A percentile compares a stretch with the other conserved stretches of the same genome.
Evolutionary conservation across 768 basidiomycete species (phyloP).

Genomic region (Cytidiella melzeri): DNA sequence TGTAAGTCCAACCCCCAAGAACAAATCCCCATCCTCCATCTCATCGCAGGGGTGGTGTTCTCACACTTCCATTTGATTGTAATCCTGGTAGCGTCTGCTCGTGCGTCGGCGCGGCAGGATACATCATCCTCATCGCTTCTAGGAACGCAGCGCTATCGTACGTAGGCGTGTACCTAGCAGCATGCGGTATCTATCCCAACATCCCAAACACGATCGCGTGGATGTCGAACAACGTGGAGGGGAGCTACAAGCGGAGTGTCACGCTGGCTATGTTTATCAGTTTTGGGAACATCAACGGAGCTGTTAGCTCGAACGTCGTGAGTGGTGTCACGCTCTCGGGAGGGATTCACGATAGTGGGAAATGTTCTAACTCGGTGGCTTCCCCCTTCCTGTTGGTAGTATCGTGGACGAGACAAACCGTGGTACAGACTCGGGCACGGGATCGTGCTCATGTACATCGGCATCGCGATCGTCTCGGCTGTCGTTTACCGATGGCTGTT

Average conservation of each 20-base stretch:
- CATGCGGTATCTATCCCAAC: constrained; percentile 71
- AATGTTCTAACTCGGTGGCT: neutral
- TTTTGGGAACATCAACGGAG: constrained; percentile 69
- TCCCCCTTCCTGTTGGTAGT: constrained; percentile 28
- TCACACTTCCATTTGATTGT: neutral
- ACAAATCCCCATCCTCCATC: neutral
- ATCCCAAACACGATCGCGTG: constrained; percentile 52
- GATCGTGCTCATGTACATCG: constrained; percentile 69
- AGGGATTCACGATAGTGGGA: neutral
- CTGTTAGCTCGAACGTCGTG: constrained; percentile 72
- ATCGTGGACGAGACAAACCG: constrained; percentile 58
- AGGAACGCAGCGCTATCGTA: constrained; percentile 61
- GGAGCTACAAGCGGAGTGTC: constrained; percentile 70
- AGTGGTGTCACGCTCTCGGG: constrained; percentile 22
- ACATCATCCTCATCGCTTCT: constrained; percentile 64
- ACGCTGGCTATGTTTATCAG: constrained; percentile 64
- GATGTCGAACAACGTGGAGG: constrained; percentile 69
- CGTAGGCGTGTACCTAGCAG: constrained; percentile 65
- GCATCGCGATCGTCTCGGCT: constrained; percentile 49
- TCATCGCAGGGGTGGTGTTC: neutral
- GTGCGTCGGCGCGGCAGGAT: constrained; percentile 42
- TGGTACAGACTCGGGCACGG: constrained; percentile 62
- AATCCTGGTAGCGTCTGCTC: constrained; percentile 21
- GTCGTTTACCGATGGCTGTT: constrained; percentile 36
- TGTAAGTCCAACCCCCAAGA: no score